Conservation (phyloP, 1,284 basidiomycete genomes). For the Ustilago shanxiensis region DNA sequence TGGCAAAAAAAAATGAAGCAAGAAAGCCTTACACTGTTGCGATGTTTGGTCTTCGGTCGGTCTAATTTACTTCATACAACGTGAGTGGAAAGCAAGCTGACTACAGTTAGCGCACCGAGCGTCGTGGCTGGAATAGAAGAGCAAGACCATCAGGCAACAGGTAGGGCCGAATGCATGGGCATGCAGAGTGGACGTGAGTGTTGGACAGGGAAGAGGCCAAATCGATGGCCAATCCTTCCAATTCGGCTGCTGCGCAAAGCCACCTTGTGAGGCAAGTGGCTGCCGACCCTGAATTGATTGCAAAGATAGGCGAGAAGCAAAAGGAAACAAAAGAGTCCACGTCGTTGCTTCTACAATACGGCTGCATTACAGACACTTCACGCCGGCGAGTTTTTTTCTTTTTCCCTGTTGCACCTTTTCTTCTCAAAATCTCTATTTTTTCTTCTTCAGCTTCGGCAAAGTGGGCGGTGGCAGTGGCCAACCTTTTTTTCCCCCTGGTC, state of each 20-base stretch:
- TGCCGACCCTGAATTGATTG: conserved; percentile 3
- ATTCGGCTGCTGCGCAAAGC: background rate
- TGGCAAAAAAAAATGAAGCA: conserved; percentile 5
- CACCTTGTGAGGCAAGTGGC: background rate
- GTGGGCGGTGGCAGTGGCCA: conserved; percentile 1
- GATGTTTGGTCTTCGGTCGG: too few relatives aligned
- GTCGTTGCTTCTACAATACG: background rate
- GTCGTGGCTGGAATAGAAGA: too few relatives aligned
- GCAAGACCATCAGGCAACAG: too few relatives aligned
- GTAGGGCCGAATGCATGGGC: background rate
- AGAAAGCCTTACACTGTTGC: background rate
- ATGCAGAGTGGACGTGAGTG: background rate
- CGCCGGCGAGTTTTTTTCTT: conserved; percentile 11
- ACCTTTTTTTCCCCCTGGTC: conserved; percentile 11
- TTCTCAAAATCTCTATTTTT: conserved; percentile 11
- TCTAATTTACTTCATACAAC: too few relatives aligned
- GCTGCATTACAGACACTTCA: background rate
- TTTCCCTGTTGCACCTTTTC: too few relatives aligned
- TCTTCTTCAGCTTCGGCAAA: conserved; percentile 6
- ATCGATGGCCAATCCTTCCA: background rate
- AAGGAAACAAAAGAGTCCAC: too few relatives aligned
- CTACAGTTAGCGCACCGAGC: too few relatives aligned
- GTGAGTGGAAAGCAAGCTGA: background rate
- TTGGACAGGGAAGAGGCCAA: conserved; percentile 4
- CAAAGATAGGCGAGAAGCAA: background rate